Percentiles rank a stretch among this genome's conserved stretches.
Evolutionary conservation across 176 grass and related monocot genomes (phyloP).

Genomic region (Dactylis glomerata): DNA sequence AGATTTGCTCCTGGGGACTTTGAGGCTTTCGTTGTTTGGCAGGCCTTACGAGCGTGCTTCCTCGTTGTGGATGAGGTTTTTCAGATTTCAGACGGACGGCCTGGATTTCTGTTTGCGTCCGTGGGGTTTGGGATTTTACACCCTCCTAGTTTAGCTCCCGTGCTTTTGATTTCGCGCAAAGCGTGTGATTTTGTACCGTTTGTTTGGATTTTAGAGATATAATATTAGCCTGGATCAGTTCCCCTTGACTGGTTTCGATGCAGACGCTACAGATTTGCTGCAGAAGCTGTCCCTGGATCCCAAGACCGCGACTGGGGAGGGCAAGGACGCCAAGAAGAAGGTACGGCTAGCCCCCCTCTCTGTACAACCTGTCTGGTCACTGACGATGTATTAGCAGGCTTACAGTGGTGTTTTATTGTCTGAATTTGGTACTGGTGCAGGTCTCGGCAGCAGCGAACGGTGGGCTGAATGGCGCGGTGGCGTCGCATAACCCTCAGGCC

Average conservation of each 20-base stretch:
- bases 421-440: constrained; percentile 17
- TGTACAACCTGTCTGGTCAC: background rate
- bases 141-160: background rate
- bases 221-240: background rate
- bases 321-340: constrained; percentile 38
- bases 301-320: constrained; percentile 34
- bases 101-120: background rate
- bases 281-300: constrained; percentile 57
- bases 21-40: background rate
- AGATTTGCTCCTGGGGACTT: background rate
- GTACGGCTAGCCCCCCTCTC: background rate
- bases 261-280: constrained; percentile 61
- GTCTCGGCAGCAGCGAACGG: constrained; percentile 4
- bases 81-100: background rate
- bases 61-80: background rate
- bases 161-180: background rate
- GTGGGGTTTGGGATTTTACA: background rate
- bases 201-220: background rate
- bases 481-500: constrained; percentile 1
- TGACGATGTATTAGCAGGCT: background rate
- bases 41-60: background rate
- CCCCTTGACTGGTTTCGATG: constrained; percentile 38
- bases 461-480: constrained; percentile 19
- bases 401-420: background rate
- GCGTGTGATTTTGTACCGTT: background rate